A percentile compares a stretch with the other conserved stretches of the same genome.
Evolutionary conservation across 2,329 filamentous ascomycete species (phyloP).

Genomic region (Fusarium nematophilum): DNA sequence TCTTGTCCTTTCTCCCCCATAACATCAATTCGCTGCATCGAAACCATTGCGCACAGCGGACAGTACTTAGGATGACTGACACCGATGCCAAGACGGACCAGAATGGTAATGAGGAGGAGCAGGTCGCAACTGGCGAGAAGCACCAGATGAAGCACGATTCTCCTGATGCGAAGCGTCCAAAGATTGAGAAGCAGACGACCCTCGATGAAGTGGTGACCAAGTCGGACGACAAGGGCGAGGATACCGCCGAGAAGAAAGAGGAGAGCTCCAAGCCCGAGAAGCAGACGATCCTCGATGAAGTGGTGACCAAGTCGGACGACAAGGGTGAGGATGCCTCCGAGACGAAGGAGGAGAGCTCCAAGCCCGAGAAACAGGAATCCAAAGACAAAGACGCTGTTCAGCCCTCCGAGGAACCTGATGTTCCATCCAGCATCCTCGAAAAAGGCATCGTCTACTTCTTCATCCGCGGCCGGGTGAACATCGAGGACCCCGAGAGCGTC

Average conservation of each 20-base stretch:
- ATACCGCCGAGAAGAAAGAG: constrained; percentile 5
- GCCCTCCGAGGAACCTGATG: constrained; percentile 37
- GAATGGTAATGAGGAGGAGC: constrained; percentile 20
- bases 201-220: constrained; percentile 34
- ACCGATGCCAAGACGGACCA: constrained; percentile 12
- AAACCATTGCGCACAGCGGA: neutral
- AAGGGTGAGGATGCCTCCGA: neutral
- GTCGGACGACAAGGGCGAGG: neutral
- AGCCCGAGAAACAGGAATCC: constrained; percentile 9
- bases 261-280: constrained; percentile 2
- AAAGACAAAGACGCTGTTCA: constrained; percentile 33
- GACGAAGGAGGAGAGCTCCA: constrained; percentile 4
- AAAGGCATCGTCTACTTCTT: constrained; percentile 95
- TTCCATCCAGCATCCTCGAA: constrained; percentile 74
- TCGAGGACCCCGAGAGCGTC: constrained; percentile 75
- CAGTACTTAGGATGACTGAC: constrained; percentile 24
- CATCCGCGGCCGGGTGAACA: constrained; percentile 79
- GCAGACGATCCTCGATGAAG: constrained; percentile 40
- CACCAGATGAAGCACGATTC: constrained; percentile 43
- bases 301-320: constrained; percentile 10
- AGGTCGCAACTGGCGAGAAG: constrained; percentile 41
- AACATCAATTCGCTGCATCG: neutral
- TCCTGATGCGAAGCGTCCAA: constrained; percentile 44
- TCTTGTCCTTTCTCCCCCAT: neutral
- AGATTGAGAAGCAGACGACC: constrained; percentile 38